phyloP scores from a whole-genome alignment of 805 yeast genomes.

The Kodamaea leandrae region DNA sequence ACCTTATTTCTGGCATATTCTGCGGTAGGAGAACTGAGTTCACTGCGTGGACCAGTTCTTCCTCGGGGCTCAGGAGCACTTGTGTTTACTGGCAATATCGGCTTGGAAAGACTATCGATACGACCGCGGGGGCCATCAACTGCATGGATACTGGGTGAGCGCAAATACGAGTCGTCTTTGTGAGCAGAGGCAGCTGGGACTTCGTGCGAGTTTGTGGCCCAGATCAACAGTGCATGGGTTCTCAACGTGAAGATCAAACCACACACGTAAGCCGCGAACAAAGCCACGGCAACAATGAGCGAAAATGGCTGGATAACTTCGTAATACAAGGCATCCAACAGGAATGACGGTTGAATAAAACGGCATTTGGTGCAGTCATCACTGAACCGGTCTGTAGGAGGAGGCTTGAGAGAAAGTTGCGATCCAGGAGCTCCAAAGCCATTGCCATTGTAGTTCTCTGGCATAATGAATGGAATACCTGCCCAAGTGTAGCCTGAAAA shows the following conservation, averaged over 20 bases:
- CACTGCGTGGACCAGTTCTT: constrained; percentile 8
- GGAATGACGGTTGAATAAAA: constrained; percentile 73
- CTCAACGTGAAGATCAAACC: constrained; percentile 91
- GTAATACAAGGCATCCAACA: constrained; percentile 63
- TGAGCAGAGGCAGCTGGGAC: constrained; percentile 18
- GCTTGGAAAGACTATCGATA: constrained; percentile 5
- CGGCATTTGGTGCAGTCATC: constrained; percentile 67
- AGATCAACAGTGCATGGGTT: constrained; percentile 94
- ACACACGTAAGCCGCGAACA: constrained; percentile 80
- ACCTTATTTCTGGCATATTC: not conserved
- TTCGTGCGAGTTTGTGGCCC: constrained; percentile 61
- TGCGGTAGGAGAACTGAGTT: constrained; percentile 1
- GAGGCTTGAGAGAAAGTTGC: not conserved
- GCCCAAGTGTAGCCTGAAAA: not conserved
- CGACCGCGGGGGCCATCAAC: constrained; percentile 20
- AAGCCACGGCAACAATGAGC: constrained; percentile 70
- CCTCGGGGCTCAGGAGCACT: constrained; percentile 4
- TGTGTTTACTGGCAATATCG: constrained; percentile 6
- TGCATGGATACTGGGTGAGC: constrained; percentile 41
- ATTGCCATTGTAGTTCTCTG: not conserved
- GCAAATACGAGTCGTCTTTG: constrained; percentile 15
- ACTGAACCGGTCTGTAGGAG: not conserved
- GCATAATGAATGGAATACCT: not conserved
- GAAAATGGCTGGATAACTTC: constrained; percentile 79
- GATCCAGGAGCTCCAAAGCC: not conserved